phyloP scores from a whole-genome alignment of 768 basidiomycete genomes.

The Gelatoporia subvermispora region DNA sequence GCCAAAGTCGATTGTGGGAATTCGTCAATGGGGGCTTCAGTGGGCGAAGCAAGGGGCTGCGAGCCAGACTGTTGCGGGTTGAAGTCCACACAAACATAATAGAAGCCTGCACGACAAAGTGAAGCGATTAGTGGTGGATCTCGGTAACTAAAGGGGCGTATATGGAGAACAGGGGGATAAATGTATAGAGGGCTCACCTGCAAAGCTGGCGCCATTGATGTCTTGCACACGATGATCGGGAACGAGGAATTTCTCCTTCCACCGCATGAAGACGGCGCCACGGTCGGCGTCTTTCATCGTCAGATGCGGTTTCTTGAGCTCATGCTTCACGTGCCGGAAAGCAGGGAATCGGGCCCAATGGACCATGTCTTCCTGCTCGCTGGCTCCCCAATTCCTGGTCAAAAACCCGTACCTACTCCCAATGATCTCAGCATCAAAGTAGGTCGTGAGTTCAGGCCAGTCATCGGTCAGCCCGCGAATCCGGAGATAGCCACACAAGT shows the following conservation, averaged over 20 bases:
- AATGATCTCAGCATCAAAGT: conserved; percentile 95
- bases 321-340: conserved; percentile 75
- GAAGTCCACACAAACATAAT: conserved; percentile 93
- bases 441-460: conserved; percentile 94
- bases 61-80: conserved; percentile 51
- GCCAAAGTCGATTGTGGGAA: conserved; percentile 28
- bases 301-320: conserved; percentile 72
- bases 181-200: conserved; percentile 48
- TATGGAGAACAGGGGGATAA: conserved; percentile 9
- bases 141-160: not conserved
- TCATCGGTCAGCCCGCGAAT: conserved; percentile 92
- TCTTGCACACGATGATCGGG: conserved; percentile 91
- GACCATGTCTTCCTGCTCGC: conserved; percentile 84
- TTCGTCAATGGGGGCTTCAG: conserved; percentile 8
- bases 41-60: conserved; percentile 11
- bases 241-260: conserved; percentile 96
- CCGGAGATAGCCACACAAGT: conserved; percentile 86
- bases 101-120: conserved; percentile 61
- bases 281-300: conserved; percentile 72
- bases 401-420: conserved; percentile 87
- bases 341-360: conserved; percentile 95
- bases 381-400: conserved; percentile 88
- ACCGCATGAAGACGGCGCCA: conserved; percentile 89
- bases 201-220: conserved; percentile 93
- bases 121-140: not conserved